Conservation (phyloP, 495 filamentous ascomycete genomes). For the Aspergillus diversus region DNA sequence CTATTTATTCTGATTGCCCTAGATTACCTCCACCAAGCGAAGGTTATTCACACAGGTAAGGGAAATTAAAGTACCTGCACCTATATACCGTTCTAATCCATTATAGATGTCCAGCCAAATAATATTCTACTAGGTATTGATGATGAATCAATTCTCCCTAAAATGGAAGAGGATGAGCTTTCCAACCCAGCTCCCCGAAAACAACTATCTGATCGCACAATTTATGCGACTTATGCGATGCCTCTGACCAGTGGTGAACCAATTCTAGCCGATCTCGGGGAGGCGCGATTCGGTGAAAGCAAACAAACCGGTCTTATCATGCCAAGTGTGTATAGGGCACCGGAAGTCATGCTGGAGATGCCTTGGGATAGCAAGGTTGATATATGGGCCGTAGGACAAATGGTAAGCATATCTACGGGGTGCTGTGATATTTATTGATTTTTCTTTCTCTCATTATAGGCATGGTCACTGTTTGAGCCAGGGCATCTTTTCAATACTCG, state of each 20-base stretch:
- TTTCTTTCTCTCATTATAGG: slow-evolving; percentile 6
- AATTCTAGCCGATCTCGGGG: slow-evolving; percentile 34
- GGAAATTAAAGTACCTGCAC: too few species aligned
- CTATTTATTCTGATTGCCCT: too few species aligned
- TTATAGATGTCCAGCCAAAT: slow-evolving; percentile 32
- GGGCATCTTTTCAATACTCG: slow-evolving; percentile 8
- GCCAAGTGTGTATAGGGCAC: slow-evolving; percentile 37
- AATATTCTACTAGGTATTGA: slow-evolving; percentile 38
- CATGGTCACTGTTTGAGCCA: slow-evolving; percentile 9
- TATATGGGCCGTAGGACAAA: slow-evolving; percentile 42
- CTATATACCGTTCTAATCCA: too few species aligned
- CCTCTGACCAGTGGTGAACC: slow-evolving; percentile 27
- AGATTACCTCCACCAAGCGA: too few species aligned
- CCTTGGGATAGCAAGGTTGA: slow-evolving; percentile 37
- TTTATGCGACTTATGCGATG: slow-evolving; percentile 30
- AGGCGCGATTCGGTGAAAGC: slow-evolving; percentile 23
- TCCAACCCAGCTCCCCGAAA: slow-evolving; percentile 33
- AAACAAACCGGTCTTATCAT: slow-evolving; percentile 17
- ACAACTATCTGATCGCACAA: slow-evolving; percentile 22
- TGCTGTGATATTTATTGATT: background rate
- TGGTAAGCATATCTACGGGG: slow-evolving; percentile 32
- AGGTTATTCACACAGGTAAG: too few species aligned
- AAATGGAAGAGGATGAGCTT: slow-evolving; percentile 32
- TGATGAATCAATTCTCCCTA: slow-evolving; percentile 32
- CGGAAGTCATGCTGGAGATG: slow-evolving; percentile 39